phyloP scores from a whole-genome alignment of 1,284 basidiomycete genomes.

The Ceratobasidium sp. region DNA sequence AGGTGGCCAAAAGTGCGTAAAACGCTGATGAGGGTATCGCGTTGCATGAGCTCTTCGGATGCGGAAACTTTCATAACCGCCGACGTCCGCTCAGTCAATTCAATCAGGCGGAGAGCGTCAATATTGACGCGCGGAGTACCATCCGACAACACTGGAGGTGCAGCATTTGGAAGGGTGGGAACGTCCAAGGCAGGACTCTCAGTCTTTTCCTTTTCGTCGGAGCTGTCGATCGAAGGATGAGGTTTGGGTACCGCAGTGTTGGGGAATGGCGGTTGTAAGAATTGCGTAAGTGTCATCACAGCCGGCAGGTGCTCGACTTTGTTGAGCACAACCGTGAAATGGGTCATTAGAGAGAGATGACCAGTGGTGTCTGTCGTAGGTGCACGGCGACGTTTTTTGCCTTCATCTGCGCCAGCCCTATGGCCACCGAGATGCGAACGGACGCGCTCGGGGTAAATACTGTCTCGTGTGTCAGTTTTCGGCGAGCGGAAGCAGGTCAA shows the following conservation, averaged over 20 bases:
- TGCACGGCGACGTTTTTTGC: slow-evolving; percentile 29
- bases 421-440: slow-evolving; percentile 51
- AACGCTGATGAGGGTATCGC: slow-evolving; percentile 85
- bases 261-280: slow-evolving; percentile 65
- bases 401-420: slow-evolving; percentile 52
- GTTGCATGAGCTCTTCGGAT: slow-evolving; percentile 73
- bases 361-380: slow-evolving; percentile 1
- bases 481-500: slow-evolving; percentile 71
- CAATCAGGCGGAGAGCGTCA: slow-evolving; percentile 87
- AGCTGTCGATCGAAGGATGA: slow-evolving; percentile 31
- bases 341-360: slow-evolving; percentile 59
- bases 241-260: slow-evolving; percentile 29
- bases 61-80: slow-evolving; percentile 85
- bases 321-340: slow-evolving; percentile 90
- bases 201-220: slow-evolving; percentile 40
- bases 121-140: slow-evolving; percentile 56
- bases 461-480: not conserved
- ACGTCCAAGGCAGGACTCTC: slow-evolving; percentile 36
- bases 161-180: slow-evolving; percentile 17
- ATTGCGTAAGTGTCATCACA: slow-evolving; percentile 77
- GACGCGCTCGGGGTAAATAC: slow-evolving; percentile 45
- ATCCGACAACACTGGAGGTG: slow-evolving; percentile 46
- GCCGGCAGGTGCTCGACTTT: slow-evolving; percentile 87
- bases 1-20: slow-evolving; percentile 86
- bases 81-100: slow-evolving; percentile 88